Evolutionary conservation across 2,329 filamentous ascomycete species (phyloP), one percentile per base, ranked within the genome.

Genomic region (Colletotrichum coccodes): DNA sequence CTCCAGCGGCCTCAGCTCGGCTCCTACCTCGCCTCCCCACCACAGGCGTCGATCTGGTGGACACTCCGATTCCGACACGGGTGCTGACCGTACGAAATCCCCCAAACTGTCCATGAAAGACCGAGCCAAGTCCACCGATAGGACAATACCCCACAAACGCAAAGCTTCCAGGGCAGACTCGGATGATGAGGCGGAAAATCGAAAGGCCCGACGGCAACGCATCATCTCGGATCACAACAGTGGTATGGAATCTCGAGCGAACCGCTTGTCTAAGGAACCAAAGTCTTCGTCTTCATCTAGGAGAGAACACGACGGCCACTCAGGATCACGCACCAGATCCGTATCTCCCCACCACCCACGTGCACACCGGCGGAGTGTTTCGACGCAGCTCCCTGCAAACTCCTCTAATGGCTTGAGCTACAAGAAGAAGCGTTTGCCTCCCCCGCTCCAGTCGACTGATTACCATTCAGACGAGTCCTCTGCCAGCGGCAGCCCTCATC

Each of bases 401-500:
- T 81, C 84, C 11, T 82, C 84, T 34, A 88, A 88, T 76, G 88
- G 89, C 5, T 76, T 89, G 38, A 80, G 82, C 59, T 80, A 84
- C 66, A 91, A 91, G 79, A 91, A 90, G 78, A 88, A 86, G 78
- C 88, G 86, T 52, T 77, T 88, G 28, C 89, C 90, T 8, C 86
- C 87, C 7, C 89, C 90, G 12, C 82, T 92, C 58, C 85, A 88
- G 60, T 84, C 89, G 11, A 87, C 86, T 28, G 89, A 90, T 69
- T 91, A 92, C 70, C 87, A 90, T 64, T 93, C 91, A 0, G 91
- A 92, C 76, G 86, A 91, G 71, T 90, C 90, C 52, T 89, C 89
- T 52, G 85, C 84, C 21, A 88, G 88, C 74, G 88, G 84, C 42
- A 89, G 87, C 72, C 87, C 88, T 11, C 86, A 88, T 68, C 85